These are phyloP conservation scores for Dalbergia cultrata DNA, from an alignment of 306 rosid species.

Conservation along the genomic window DNA sequence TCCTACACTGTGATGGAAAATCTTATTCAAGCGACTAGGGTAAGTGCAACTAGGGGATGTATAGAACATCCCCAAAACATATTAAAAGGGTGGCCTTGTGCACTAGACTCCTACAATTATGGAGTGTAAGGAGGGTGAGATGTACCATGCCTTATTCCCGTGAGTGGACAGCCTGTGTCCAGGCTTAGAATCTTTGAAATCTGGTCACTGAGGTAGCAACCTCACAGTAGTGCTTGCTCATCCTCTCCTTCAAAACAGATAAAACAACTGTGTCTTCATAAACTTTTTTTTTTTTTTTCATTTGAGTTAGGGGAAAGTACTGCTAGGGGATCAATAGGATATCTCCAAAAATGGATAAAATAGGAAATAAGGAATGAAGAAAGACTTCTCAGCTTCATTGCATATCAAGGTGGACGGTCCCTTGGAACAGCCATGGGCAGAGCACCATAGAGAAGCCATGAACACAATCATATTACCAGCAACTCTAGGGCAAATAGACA, in stretches of 20 bases:
- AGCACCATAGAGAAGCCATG: not conserved
- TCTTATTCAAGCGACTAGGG: not conserved
- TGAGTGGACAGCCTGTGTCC: not conserved
- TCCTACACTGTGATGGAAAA: not conserved
- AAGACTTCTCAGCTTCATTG: not conserved
- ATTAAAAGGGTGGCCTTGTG: no score
- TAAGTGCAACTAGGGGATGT: not conserved
- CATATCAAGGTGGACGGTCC: not conserved
- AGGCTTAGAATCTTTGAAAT: no score
- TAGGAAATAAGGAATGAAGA: not conserved
- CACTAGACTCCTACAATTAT: not conserved
- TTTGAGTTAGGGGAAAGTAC: not conserved
- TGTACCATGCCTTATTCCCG: not conserved
- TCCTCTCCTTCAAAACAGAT: not conserved
- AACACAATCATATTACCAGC: not conserved
- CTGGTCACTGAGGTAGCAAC: no score
- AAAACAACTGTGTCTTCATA: not conserved
- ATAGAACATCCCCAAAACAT: not conserved
- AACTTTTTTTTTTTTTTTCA: not conserved
- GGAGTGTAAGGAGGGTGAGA: not conserved
- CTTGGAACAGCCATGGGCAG: not conserved
- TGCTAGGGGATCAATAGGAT: not conserved
- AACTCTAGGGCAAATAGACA: not conserved
- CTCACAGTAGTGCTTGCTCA: not conserved
- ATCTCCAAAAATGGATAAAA: not conserved